phyloP scores from a whole-genome alignment of 2,329 filamentous ascomycete species.

The Mariannaea elegans region DNA sequence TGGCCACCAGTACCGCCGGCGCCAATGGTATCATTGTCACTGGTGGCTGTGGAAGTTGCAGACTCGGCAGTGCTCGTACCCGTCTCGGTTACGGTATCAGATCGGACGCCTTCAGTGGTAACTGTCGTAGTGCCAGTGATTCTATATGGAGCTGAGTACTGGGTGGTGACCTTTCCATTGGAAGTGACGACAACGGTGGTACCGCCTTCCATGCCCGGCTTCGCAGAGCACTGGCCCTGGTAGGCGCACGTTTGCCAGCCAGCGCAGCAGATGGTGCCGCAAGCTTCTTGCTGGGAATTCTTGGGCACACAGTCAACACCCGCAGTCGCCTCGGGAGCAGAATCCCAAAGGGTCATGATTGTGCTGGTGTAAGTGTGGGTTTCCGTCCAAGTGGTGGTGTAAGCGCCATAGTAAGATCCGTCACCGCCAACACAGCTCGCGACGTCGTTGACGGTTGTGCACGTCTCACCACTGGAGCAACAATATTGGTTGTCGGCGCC shows the following conservation, averaged over 20 bases:
- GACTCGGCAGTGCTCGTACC: constrained; percentile 57
- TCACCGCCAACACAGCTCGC: constrained; percentile 57
- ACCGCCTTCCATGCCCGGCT: constrained; percentile 56
- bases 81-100: constrained; percentile 58
- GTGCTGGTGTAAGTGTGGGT: constrained; percentile 69
- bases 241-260: constrained; percentile 73
- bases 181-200: constrained; percentile 55
- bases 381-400: constrained; percentile 69
- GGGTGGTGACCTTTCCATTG: constrained; percentile 61
- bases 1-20: constrained; percentile 50
- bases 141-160: constrained; percentile 61
- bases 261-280: constrained; percentile 76
- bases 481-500: constrained; percentile 65
- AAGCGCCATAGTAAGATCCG: constrained; percentile 46
- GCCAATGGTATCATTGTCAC: constrained; percentile 54
- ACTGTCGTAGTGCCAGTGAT: constrained; percentile 66
- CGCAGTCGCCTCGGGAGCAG: constrained; percentile 54
- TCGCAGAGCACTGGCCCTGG: constrained; percentile 65
- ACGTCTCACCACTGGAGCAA: constrained; percentile 58
- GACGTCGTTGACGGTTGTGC: constrained; percentile 60
- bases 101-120: constrained; percentile 59
- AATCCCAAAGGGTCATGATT: constrained; percentile 58
- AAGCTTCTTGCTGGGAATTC: constrained; percentile 65
- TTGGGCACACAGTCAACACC: constrained; percentile 60
- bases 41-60: constrained; percentile 61